phyloP scores from a whole-genome alignment of 305 asterid genomes.

The Fraxinus albicans region DNA sequence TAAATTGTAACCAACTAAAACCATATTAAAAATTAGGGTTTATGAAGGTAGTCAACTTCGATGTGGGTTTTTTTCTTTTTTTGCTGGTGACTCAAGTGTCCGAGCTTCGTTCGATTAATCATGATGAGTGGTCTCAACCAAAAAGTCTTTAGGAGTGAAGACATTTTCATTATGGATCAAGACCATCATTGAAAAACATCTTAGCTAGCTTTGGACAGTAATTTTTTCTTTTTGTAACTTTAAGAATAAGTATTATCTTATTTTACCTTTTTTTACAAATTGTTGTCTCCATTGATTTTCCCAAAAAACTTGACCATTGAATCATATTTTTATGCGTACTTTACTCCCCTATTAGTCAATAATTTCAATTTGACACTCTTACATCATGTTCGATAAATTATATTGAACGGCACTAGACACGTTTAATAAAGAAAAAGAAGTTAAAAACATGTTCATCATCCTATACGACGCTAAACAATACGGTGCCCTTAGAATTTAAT shows the following conservation, averaged over 20 bases:
- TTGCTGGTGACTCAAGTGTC: too few species aligned
- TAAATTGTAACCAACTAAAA: conserved; percentile 33
- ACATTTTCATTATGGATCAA: conserved; percentile 28
- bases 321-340: background rate
- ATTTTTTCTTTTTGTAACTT: conserved; percentile 22
- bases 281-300: background rate
- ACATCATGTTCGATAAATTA: background rate
- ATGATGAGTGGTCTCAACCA: background rate
- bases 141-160: conserved; percentile 41
- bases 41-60: conserved; percentile 45
- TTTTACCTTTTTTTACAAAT: background rate
- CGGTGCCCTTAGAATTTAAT: background rate
- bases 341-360: background rate
- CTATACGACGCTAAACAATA: background rate
- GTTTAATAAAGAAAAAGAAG: background rate
- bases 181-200: conserved; percentile 29
- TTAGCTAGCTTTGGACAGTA: conserved; percentile 19
- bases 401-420: background rate
- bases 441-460: background rate
- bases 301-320: background rate
- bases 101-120: too few species aligned
- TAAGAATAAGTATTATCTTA: conserved; percentile 3
- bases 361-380: background rate
- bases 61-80: background rate
- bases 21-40: conserved; percentile 23